A percentile compares a stretch with the other conserved stretches of the same genome.
phyloP scores from a whole-genome alignment of 2,329 filamentous ascomycete species.

The Aspergillus terreus region DNA sequence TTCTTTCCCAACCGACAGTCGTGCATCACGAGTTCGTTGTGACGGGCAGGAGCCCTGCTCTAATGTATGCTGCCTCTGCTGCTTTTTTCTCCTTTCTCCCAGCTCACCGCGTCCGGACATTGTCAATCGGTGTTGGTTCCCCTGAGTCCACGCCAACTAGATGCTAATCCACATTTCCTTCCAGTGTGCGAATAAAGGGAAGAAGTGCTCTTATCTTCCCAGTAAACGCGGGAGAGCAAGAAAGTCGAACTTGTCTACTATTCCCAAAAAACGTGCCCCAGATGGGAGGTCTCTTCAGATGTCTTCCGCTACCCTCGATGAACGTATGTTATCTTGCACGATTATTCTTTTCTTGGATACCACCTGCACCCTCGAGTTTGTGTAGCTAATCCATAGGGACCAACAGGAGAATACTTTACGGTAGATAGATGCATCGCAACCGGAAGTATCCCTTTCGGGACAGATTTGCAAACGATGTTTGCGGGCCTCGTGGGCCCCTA shows the following conservation, averaged over 20 bases:
- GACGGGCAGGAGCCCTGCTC: constrained; percentile 42
- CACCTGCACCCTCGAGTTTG: constrained; percentile 26
- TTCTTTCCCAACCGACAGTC: constrained; percentile 22
- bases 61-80: constrained; percentile 29
- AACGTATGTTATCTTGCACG: constrained; percentile 23
- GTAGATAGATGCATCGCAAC: not conserved
- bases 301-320: constrained; percentile 23
- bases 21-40: constrained; percentile 42
- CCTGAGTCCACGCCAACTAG: not conserved
- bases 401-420: not conserved
- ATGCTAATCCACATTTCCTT: not conserved
- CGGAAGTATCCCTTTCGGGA: constrained; percentile 33
- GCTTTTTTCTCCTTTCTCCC: not conserved
- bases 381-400: constrained; percentile 27
- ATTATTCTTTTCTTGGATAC: constrained; percentile 15
- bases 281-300: constrained; percentile 17
- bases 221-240: constrained; percentile 43
- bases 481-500: constrained; percentile 30
- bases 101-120: not conserved
- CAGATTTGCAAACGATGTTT: constrained; percentile 37
- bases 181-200: constrained; percentile 38
- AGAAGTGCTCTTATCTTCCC: constrained; percentile 40
- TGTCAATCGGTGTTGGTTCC: not conserved
- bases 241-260: constrained; percentile 34
- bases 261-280: constrained; percentile 19